A percentile compares a stretch with the other conserved stretches of the same genome.
Evolutionary conservation across 2,329 filamentous ascomycete species (phyloP).

Genomic region (Trichoderma polysporum): DNA sequence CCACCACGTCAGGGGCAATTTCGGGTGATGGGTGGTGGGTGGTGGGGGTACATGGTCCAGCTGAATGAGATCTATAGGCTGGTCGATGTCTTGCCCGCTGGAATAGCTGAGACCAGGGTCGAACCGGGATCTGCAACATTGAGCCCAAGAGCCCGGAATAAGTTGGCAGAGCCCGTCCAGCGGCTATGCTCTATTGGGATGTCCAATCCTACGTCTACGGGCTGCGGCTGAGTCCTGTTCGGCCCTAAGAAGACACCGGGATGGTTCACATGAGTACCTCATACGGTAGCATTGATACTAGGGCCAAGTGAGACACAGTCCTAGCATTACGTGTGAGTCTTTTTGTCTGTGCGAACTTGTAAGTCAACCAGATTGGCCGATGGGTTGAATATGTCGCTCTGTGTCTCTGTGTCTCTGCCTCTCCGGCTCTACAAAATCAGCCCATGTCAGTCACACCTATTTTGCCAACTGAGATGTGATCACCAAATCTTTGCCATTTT

Average conservation of each 20-base stretch:
- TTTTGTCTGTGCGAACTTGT: not conserved
- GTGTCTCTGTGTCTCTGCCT: not conserved
- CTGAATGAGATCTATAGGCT: not conserved
- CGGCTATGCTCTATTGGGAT: not conserved
- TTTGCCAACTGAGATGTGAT: not conserved
- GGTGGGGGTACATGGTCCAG: not conserved
- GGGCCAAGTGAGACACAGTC: not conserved
- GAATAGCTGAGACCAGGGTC: not conserved
- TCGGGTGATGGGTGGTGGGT: not conserved
- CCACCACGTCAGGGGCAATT: not conserved
- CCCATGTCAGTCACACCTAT: not conserved
- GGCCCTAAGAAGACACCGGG: not conserved
- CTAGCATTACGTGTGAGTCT: not conserved
- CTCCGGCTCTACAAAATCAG: not conserved
- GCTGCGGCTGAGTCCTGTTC: too few species aligned
- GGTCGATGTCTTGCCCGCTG: not conserved
- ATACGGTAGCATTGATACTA: not conserved
- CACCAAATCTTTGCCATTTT: not conserved
- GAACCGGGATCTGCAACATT: not conserved
- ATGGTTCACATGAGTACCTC: not conserved
- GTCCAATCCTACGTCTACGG: not conserved
- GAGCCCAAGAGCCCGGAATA: constrained; percentile 7
- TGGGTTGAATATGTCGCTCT: too few species aligned
- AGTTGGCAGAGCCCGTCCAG: not conserved
- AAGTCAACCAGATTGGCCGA: not conserved